Evolutionary conservation across 148 eudicot genomes (phyloP).

Genomic region (Rhododendron molle): DNA sequence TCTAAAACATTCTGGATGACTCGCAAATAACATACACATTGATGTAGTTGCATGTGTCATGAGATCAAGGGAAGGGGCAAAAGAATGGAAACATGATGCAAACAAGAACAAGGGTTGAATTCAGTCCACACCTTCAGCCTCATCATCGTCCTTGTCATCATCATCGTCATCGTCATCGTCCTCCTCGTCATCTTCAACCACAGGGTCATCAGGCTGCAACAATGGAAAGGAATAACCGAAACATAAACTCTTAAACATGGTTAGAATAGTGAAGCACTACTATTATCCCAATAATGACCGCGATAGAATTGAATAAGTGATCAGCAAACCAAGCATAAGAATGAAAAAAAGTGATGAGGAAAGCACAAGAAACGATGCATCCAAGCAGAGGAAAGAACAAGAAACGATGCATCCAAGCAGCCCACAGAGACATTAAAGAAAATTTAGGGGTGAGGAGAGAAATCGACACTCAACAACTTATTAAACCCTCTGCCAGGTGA

Average conservation of each 20-base stretch:
- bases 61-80: not conserved
- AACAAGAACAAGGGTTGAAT: not conserved
- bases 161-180: conserved; percentile 64
- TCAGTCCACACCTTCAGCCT: conserved; percentile 39
- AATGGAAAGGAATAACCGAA: not conserved
- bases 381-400: not conserved
- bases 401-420: not conserved
- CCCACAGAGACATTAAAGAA: not conserved
- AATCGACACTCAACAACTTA: not conserved
- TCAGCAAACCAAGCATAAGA: not conserved
- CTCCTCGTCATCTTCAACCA: conserved; percentile 71
- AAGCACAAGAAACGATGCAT: not conserved
- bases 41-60: not conserved
- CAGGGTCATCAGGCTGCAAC: conserved; percentile 59
- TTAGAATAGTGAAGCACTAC: not conserved
- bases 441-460: not conserved
- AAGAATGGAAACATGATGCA: not conserved
- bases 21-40: too few species aligned
- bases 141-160: conserved; percentile 60
- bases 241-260: not conserved
- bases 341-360: not conserved
- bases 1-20: not conserved
- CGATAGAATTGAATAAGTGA: not conserved
- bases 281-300: not conserved
- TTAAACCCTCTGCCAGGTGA: not conserved